Evolutionary conservation across 2,329 filamentous ascomycete genomes (phyloP).

Genomic region (Penicillium sp.): DNA sequence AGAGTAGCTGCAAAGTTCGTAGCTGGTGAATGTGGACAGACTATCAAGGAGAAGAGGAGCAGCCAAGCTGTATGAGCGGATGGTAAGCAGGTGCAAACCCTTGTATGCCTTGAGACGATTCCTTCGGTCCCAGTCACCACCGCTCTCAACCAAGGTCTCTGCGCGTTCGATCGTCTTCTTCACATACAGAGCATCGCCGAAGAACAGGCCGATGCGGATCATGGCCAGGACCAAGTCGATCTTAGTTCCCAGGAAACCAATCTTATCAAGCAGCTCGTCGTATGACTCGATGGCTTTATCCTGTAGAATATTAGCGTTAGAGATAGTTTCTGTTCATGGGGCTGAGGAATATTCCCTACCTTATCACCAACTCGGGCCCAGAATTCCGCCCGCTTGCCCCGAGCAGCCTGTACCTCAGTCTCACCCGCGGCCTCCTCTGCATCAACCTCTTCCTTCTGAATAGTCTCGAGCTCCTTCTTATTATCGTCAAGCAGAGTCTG

Average conservation of each 20-base stretch:
- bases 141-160: conserved; percentile 85
- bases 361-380: conserved; percentile 96
- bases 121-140: conserved; percentile 96
- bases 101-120: conserved; percentile 99
- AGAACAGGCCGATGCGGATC: conserved; percentile 94
- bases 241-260: conserved; percentile 92
- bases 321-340: background rate
- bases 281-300: conserved; percentile 92
- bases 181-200: conserved; percentile 85
- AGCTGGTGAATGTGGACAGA: conserved; percentile 96
- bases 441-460: conserved; percentile 88
- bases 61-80: conserved; percentile 84
- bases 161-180: conserved; percentile 94
- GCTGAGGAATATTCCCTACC: conserved; percentile 50
- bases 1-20: conserved; percentile 97
- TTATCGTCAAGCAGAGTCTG: conserved; percentile 74
- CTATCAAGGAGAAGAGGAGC: conserved; percentile 94
- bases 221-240: conserved; percentile 96
- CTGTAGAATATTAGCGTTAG: conserved; percentile 45
- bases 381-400: conserved; percentile 93
- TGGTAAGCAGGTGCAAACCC: conserved; percentile 86
- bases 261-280: conserved; percentile 94
- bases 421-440: conserved; percentile 95
- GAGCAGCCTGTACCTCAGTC: conserved; percentile 87
- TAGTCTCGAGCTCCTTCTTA: conserved; percentile 71